Evolutionary conservation across 2,329 filamentous ascomycete species (phyloP).

Genomic region (Fusarium aywerte): DNA sequence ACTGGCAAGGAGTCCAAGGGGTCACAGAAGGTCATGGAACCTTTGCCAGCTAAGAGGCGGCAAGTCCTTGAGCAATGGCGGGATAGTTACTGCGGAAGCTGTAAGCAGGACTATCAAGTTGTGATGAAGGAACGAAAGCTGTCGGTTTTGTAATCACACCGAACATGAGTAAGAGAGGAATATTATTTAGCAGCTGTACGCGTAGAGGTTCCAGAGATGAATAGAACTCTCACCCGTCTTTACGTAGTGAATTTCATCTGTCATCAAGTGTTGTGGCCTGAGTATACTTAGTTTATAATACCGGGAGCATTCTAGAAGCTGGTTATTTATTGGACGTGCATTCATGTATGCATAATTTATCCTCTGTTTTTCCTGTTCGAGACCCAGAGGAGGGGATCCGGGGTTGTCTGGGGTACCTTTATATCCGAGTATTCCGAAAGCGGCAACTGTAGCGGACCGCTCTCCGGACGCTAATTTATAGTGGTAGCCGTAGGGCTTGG

Average conservation of each 20-base stretch:
- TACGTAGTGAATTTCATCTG: conserved; percentile 11
- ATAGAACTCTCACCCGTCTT: conserved; percentile 13
- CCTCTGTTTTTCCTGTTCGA: not conserved
- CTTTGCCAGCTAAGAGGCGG: conserved; percentile 47
- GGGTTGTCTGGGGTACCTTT: not conserved
- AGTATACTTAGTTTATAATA: not conserved
- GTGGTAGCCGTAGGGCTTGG: conserved; percentile 16
- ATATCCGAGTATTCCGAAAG: conserved; percentile 24
- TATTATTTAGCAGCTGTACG: not conserved
- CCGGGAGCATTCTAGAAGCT: conserved; percentile 18
- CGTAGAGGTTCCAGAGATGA: conserved; percentile 8
- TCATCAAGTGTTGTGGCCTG: not conserved
- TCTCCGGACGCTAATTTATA: conserved; percentile 22
- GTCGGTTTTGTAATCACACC: conserved; percentile 25
- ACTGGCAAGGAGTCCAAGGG: conserved; percentile 37
- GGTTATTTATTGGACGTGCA: conserved; percentile 1
- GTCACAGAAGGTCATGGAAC: conserved; percentile 49
- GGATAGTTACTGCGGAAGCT: conserved; percentile 67
- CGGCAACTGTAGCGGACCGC: not conserved
- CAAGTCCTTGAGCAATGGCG: conserved; percentile 61
- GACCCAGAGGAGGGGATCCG: not conserved
- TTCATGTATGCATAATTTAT: conserved; percentile 9
- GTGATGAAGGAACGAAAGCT: conserved; percentile 49
- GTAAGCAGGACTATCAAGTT: conserved; percentile 56
- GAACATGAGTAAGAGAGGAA: not conserved